These are phyloP conservation scores for Talaromyces rugulosus DNA, from an alignment of 2,329 filamentous ascomycete species.

Conservation along the genomic window DNA sequence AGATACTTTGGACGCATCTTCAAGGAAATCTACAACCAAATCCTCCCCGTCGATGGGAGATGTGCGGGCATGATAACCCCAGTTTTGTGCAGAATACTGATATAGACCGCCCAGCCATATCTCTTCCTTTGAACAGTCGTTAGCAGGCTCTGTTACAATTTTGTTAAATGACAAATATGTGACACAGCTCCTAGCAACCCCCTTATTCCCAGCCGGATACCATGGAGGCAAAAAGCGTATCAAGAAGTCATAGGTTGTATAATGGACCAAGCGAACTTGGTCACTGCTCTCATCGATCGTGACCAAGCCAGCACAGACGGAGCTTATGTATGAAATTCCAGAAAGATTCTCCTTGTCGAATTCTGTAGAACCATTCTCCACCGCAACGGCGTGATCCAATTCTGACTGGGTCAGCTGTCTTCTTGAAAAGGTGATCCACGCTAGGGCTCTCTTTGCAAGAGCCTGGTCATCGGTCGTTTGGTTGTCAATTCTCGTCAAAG, in stretches of 20 bases:
- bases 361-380: not conserved
- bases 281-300: constrained; percentile 25
- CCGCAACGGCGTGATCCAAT: constrained; percentile 24
- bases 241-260: constrained; percentile 31
- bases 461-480: constrained; percentile 30
- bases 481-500: constrained; percentile 40
- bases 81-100: constrained; percentile 17
- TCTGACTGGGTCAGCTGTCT: constrained; percentile 33
- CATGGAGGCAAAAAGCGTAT: constrained; percentile 7
- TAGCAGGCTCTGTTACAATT: constrained; percentile 9
- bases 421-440: constrained; percentile 39
- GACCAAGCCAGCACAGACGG: constrained; percentile 31
- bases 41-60: not conserved
- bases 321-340: constrained; percentile 20
- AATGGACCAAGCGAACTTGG: constrained; percentile 30
- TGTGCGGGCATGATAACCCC: constrained; percentile 15
- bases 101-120: constrained; percentile 13
- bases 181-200: constrained; percentile 17
- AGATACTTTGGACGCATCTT: not conserved
- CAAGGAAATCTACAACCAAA: constrained; percentile 1
- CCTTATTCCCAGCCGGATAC: constrained; percentile 22
- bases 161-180: constrained; percentile 22
- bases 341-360: constrained; percentile 18
- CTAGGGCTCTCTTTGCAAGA: constrained; percentile 37
- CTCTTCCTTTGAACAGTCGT: not conserved